Percentiles rank a stretch among this genome's conserved stretches.
phyloP scores from a whole-genome alignment of 495 filamentous ascomycete genomes.

The Neurospora intermedia region DNA sequence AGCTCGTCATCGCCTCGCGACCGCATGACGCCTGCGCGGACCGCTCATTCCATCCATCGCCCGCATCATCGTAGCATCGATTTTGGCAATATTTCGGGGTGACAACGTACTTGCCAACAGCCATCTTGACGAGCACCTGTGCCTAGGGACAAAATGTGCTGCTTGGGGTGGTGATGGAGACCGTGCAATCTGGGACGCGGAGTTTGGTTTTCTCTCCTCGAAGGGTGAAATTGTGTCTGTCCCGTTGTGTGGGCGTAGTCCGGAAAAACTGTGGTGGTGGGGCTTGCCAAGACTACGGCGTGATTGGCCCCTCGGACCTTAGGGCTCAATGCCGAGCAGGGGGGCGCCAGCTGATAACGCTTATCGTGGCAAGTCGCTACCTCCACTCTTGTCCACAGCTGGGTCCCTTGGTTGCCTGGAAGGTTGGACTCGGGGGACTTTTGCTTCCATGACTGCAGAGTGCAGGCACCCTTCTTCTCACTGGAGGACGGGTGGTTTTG shows the following conservation, averaged over 20 bases:
- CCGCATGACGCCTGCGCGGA: not conserved
- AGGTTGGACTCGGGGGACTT: not conserved
- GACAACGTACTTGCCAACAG: conserved; percentile 76
- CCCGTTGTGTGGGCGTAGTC: conserved; percentile 25
- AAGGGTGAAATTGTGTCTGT: conserved; percentile 23
- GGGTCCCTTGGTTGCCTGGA: not conserved
- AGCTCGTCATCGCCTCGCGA: conserved; percentile 1
- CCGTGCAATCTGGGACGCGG: conserved; percentile 23
- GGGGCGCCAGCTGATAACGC: not conserved
- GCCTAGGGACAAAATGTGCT: conserved; percentile 21
- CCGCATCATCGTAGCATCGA: not conserved
- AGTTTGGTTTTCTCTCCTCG: conserved; percentile 24
- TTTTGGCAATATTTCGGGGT: conserved; percentile 11
- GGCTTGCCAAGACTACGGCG: not conserved
- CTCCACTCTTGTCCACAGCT: not conserved
- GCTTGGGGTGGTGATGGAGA: conserved; percentile 25
- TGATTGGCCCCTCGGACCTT: conserved; percentile 23
- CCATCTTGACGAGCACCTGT: conserved; percentile 60
- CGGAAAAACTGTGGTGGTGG: conserved; percentile 25
- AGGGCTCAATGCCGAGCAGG: conserved; percentile 15
- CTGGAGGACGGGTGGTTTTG: not conserved
- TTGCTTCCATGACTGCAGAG: not conserved
- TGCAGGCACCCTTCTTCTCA: not conserved
- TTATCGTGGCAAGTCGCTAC: not conserved
- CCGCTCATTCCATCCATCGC: not conserved